Evolutionary conservation across 768 basidiomycete species (phyloP), one percentile per base, ranked within the genome.

Genomic region (Lentinula edodes): DNA sequence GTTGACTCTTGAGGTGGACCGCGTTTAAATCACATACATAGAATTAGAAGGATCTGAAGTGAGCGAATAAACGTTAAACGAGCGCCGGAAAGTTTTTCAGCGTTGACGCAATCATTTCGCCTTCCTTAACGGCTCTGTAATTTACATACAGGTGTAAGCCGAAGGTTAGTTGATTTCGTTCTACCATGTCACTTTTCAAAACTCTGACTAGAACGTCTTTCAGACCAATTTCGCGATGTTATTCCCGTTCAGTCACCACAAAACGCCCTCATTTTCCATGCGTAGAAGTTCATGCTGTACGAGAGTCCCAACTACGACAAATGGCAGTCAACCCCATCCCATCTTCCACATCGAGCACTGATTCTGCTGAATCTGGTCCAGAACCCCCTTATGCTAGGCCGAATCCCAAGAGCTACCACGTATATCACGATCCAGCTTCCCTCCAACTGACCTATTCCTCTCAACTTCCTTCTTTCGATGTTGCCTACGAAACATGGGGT

Each of bases 401-500:
- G 0, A 89, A 78, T 62, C 92, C 92, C 0, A 72, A 81, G 5
- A 83, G 87, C 0, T 97, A 95, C 78, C 74, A 82, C 43, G 72
- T 82, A 28, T 95, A 88, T 70, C 83, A 82, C 63, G 87, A 91
- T 67, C 64, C 71, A 0, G 65, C 67, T 2, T 87, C 90, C 0
- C 75, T 96, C n/a, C 78, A 80, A 0, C 81, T 96, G 34, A 80
- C 85, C 5, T 82, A 87, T 61, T 73, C 76, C 1, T 63, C 77
- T 2, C 76, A 83, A 1, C 79, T 96, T 0, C 84, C 88, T 1
- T 76, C 85, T 6, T 88, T 94, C 66, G 85, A 93, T 65, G 83
- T 98, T 61, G 97, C 97, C 0, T 99, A 98, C 80, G 97, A 99
- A 77, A 93, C 97, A 0, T 99, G 97, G 97, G 97, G 97, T 2